These are phyloP conservation scores for Viola odorata DNA, from an alignment of 345 rosid species.

Conservation along the genomic window DNA sequence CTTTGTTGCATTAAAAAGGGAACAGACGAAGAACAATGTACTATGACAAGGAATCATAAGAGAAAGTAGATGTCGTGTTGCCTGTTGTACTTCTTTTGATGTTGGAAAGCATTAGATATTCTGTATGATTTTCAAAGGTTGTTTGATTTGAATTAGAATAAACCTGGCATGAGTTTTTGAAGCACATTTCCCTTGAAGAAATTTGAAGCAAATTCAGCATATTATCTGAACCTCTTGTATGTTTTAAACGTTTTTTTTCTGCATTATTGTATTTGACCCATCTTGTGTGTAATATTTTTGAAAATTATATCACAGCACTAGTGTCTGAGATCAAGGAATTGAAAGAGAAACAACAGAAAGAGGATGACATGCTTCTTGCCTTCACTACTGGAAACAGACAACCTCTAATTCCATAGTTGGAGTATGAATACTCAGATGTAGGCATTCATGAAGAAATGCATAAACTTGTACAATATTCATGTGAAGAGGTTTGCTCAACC, in stretches of 20 bases:
- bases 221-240: too few species aligned
- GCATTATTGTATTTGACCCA: not conserved
- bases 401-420: constrained; percentile 56
- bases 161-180: too few species aligned
- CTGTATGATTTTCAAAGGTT: not conserved
- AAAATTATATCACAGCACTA: constrained; percentile 43
- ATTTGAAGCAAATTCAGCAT: too few species aligned
- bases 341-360: constrained; percentile 80
- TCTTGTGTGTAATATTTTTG: constrained; percentile 12
- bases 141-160: not conserved
- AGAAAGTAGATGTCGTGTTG: too few species aligned
- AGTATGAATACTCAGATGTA: constrained; percentile 55
- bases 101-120: too few species aligned
- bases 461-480: constrained; percentile 84
- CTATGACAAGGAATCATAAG: too few species aligned
- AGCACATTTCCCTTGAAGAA: too few species aligned
- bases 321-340: constrained; percentile 84
- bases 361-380: constrained; percentile 66
- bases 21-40: too few species aligned
- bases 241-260: too few species aligned
- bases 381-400: constrained; percentile 76
- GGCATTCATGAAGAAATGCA: constrained; percentile 76
- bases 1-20: too few species aligned
- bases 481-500: constrained; percentile 89
- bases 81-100: too few species aligned